Evolutionary conservation across 2,329 filamentous ascomycete genomes (phyloP), one percentile per base, ranked within the genome.

Genomic region (Raffaelea arxii): DNA sequence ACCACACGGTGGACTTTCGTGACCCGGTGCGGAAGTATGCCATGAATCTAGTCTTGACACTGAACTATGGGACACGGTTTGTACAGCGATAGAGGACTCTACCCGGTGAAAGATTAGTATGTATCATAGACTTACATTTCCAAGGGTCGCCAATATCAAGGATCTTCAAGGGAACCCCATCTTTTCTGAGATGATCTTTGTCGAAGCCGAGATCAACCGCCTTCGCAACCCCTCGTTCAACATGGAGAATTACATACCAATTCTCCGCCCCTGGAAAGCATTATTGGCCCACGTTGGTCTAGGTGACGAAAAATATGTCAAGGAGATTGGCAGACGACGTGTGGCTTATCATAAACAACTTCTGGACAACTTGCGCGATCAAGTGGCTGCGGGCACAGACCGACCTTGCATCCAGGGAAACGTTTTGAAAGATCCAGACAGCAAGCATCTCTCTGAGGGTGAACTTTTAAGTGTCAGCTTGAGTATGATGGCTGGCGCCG

Each of bases 141-240:
- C n/a, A n/a, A n/a, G n/a, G 11, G 51, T 53, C 19, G 48, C 51
- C 4, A 52, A 39, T 14, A 37, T 50, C 21, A 46, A 46, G 25
- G 14, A 23, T 21, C 37, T 46, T 23, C 3, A 4, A 16, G 43
- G 48, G 10, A 48, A 53, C 41, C 47, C 51, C 11, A 32, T 52
- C 23, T 49, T 53, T 16, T 14, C 35, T 14, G 51, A 53, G 42
- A 50, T 53, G 23, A 48, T 53, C 23, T 45, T 46, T 30, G 51
- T 53, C 6, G 51, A 53, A 44, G 55, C 84, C 27, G 80, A 79
- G 6, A 79, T 92, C 22, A 82, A 80, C 47, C 86, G 86, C 55
- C 83, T 89, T 58, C 69, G 86, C 39, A 84, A 78, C 22, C 90
- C 14, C 19, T 4, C 4, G 18, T 4, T 88, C 58, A 90, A 91